Evolutionary conservation across 805 yeast genomes (phyloP).

Genomic region (Candida xiaguanensis): DNA sequence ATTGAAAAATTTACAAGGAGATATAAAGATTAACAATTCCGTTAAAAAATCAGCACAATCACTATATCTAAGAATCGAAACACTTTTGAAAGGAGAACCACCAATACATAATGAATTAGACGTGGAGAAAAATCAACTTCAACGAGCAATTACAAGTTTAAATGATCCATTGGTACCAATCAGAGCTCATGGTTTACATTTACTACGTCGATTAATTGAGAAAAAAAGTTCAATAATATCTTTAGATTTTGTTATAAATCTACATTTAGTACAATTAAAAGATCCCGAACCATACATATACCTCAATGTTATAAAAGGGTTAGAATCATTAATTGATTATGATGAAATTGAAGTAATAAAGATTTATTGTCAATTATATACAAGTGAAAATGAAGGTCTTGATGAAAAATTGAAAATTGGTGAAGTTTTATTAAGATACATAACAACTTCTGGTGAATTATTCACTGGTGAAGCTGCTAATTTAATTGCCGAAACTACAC

Average conservation of each 20-base stretch:
- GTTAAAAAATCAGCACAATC: slow-evolving; percentile 19
- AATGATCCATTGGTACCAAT: slow-evolving; percentile 81
- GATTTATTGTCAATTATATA: slow-evolving; percentile 37
- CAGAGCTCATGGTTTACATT: slow-evolving; percentile 77
- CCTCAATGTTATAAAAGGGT: slow-evolving; percentile 76
- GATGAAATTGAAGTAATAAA: slow-evolving; percentile 36
- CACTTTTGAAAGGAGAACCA: slow-evolving; percentile 24
- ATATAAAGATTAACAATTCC: slow-evolving; percentile 8
- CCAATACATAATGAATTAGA: slow-evolving; percentile 19
- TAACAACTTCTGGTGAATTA: slow-evolving; percentile 47
- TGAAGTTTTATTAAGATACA: slow-evolving; percentile 66
- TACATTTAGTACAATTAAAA: slow-evolving; percentile 61
- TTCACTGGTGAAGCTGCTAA: slow-evolving; percentile 44
- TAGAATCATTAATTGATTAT: slow-evolving; percentile 54
- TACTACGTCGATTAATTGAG: slow-evolving; percentile 54
- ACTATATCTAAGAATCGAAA: slow-evolving; percentile 26
- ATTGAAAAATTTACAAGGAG: slow-evolving; percentile 9
- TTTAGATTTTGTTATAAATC: slow-evolving; percentile 50
- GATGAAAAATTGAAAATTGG: slow-evolving; percentile 80
- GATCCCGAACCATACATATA: slow-evolving; percentile 88
- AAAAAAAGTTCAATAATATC: slow-evolving; percentile 49
- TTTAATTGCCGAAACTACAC: slow-evolving; percentile 40
- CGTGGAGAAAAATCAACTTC: slow-evolving; percentile 39
- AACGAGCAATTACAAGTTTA: slow-evolving; percentile 61
- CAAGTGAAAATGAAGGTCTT: slow-evolving; percentile 28